Evolutionary conservation across 2,329 filamentous ascomycete genomes (phyloP), one percentile per base, ranked within the genome.

Genomic region (Chaetomiaceae sp.): DNA sequence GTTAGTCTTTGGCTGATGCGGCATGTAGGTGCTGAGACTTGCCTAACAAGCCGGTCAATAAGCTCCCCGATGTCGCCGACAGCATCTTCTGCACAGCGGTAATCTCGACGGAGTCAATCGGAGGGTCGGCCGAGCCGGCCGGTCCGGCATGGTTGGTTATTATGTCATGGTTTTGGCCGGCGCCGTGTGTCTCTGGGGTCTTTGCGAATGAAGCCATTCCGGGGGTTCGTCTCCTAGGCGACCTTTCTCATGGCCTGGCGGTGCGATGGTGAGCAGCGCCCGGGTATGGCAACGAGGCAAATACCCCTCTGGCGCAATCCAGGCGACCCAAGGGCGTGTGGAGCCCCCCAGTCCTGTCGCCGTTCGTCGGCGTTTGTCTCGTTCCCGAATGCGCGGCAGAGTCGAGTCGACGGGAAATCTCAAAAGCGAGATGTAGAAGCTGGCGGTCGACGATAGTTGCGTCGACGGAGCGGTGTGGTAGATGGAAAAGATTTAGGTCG

Each of bases 11-110:
- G 4, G 7, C 5, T 18, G 14, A 23, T 14, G 37, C 6, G 14
- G 10, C 21, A 16, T n/a, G 10, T 4, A 8, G 9, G 16, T 52
- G 55, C 48, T 46, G 18, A 1, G 23, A 53, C 81, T 60, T 78
- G 96, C 91, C 89, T 37, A 97, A 79, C 23, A 97, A 71, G 18
- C 90, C 94, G 8, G 92, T 97, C 58, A 97, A 70, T 53, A 99
- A 73, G 71, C 91, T 97, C 55, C 94, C 94, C 50, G 87, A 86
- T 60, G 92, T 89, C 45, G 94, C 94, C 52, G 92, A 96, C 50
- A 95, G 70, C 94, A 99, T 99, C 75, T 92, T 94, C 74, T 97
- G 92, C 11, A 79, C 72, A 20, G 90, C 80, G 5, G 91, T 90
- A 59, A 95, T 89, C 57, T 92, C 84, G 23, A 77, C 71, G 33